Conservation (phyloP, 2,329 filamentous ascomycete species). For the Epichloe bromicola region DNA sequence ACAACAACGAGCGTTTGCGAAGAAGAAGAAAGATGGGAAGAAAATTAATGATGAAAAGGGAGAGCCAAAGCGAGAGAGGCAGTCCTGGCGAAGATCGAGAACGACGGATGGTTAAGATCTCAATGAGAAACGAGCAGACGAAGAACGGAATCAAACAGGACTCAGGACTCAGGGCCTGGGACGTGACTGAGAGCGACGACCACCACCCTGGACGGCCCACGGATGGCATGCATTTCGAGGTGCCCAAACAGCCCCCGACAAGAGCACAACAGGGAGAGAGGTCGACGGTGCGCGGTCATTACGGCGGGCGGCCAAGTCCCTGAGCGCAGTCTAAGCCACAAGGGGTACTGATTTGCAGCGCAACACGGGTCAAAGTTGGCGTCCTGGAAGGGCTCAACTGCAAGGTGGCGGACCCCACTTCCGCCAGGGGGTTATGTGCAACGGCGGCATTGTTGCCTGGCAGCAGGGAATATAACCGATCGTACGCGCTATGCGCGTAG, state of each 20-base stretch:
- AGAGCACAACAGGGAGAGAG: background rate
- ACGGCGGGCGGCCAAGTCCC: constrained; percentile 3
- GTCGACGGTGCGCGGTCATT: background rate
- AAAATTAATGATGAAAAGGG: constrained; percentile 25
- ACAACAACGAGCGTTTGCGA: background rate
- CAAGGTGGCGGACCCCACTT: background rate
- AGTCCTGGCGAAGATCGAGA: constrained; percentile 14
- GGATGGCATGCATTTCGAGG: background rate
- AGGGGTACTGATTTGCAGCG: background rate
- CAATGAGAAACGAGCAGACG: constrained; percentile 8
- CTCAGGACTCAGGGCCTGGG: background rate
- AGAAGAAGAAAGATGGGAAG: background rate
- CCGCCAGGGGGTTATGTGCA: background rate
- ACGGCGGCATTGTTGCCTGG: too few species aligned
- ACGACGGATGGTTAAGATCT: constrained; percentile 6
- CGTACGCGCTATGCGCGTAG: too few species aligned
- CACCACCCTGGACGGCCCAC: background rate
- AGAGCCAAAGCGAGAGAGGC: constrained; percentile 49
- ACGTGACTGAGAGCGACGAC: background rate
- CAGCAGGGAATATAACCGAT: too few species aligned
- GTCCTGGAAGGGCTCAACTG: background rate
- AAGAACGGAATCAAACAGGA: background rate
- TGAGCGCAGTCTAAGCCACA: constrained; percentile 3
- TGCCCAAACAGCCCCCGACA: background rate
- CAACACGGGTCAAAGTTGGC: background rate